These are phyloP conservation scores for Glomus cerebriforme DNA, from an alignment of 192 early-diverging fungal genomes.

Conservation along the genomic window DNA sequence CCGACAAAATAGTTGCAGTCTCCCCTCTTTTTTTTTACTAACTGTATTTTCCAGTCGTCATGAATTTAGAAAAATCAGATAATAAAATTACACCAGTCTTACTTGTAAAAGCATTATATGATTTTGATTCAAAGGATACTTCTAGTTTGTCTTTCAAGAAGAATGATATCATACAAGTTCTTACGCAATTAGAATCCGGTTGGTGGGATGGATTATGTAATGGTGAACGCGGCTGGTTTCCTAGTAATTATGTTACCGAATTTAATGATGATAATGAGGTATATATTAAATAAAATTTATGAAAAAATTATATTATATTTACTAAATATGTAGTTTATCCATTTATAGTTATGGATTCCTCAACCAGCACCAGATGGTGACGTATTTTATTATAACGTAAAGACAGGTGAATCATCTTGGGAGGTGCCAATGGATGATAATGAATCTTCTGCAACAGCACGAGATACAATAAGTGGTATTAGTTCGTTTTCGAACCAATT, in stretches of 20 bases:
- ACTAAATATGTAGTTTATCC: neutral
- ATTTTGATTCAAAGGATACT: slow-evolving; percentile 78
- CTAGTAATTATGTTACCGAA: slow-evolving; percentile 68
- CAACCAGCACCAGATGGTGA: slow-evolving; percentile 49
- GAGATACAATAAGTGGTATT: neutral
- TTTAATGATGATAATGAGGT: slow-evolving; percentile 2
- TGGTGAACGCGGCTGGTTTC: slow-evolving; percentile 86
- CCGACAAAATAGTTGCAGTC: neutral
- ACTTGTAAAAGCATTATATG: slow-evolving; percentile 69
- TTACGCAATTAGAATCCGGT: slow-evolving; percentile 85
- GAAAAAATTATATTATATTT: neutral
- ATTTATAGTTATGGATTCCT: slow-evolving; percentile 35
- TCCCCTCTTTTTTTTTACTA: neutral
- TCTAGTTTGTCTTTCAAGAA: slow-evolving; percentile 80
- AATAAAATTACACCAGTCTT: neutral
- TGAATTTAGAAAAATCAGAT: neutral
- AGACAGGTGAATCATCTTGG: slow-evolving; percentile 50
- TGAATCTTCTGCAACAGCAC: neutral
- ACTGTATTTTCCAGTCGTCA: neutral
- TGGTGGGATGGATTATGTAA: slow-evolving; percentile 98
- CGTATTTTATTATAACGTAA: slow-evolving; percentile 51
- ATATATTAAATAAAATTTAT: neutral
- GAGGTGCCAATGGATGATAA: slow-evolving; percentile 8
- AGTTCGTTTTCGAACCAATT: neutral
- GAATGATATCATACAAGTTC: slow-evolving; percentile 89